A percentile compares a stretch with the other conserved stretches of the same genome.
phyloP scores from a whole-genome alignment of 768 basidiomycete genomes.

The Guyanaporus albipodus region DNA sequence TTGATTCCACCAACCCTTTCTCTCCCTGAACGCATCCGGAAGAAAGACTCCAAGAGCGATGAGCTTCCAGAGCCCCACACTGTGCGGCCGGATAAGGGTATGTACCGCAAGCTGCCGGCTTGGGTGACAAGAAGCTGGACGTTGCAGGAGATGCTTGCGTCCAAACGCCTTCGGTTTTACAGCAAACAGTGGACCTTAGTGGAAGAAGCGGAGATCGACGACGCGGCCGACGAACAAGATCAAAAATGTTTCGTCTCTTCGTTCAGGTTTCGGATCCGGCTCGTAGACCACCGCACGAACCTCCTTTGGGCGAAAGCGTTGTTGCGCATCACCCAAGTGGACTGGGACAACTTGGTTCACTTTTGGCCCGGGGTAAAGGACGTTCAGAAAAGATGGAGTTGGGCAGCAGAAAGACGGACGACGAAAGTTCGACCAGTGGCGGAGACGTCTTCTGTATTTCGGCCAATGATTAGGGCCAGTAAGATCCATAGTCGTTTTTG shows the following conservation, averaged over 20 bases:
- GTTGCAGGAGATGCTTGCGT: slow-evolving; percentile 19
- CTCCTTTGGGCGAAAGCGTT: slow-evolving; percentile 3
- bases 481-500: no score
- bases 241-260: no score
- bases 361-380: slow-evolving; percentile 5
- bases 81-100: slow-evolving; percentile 13
- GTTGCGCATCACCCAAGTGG: background rate
- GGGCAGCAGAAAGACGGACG: slow-evolving; percentile 22
- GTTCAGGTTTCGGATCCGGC: no score
- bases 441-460: no score
- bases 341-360: background rate
- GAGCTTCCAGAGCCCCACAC: slow-evolving; percentile 2
- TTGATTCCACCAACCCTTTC: no score
- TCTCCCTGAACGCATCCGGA: slow-evolving; percentile 7
- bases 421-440: no score
- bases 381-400: slow-evolving; percentile 3
- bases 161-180: slow-evolving; percentile 16
- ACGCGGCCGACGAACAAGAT: no score
- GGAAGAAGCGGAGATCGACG: slow-evolving; percentile 4
- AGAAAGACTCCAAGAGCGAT: background rate
- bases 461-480: no score
- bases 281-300: background rate
- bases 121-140: slow-evolving; percentile 22
- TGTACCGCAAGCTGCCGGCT: background rate
- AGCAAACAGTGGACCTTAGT: slow-evolving; percentile 5